Evolutionary conservation across 1,139 yeast genomes (phyloP).

Genomic region (Wickerhamiella pararugosa): DNA sequence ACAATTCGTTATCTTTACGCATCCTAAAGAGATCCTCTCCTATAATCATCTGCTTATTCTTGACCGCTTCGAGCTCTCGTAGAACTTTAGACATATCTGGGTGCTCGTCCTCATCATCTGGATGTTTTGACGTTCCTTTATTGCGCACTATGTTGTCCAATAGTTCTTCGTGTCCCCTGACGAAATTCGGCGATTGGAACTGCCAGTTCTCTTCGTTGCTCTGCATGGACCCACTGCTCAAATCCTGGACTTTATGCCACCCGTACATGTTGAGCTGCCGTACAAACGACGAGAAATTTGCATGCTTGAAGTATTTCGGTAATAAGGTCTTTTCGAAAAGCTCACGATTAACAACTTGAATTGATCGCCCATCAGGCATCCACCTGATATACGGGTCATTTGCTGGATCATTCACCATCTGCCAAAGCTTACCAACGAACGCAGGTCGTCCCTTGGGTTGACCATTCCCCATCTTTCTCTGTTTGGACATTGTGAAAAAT

Average conservation of each 20-base stretch:
- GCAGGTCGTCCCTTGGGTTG: conserved; percentile 41
- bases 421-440: conserved; percentile 85
- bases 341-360: conserved; percentile 74
- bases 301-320: conserved; percentile 87
- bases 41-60: conserved; percentile 62
- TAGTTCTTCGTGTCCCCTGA: conserved; percentile 54
- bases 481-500: conserved; percentile 2
- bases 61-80: conserved; percentile 61
- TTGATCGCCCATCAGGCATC: conserved; percentile 74
- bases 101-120: conserved; percentile 33
- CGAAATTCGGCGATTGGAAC: conserved; percentile 69
- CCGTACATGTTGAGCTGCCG: conserved; percentile 96
- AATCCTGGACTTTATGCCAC: conserved; percentile 88
- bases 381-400: conserved; percentile 65
- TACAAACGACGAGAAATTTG: conserved; percentile 87
- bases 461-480: conserved; percentile 23
- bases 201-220: conserved; percentile 52
- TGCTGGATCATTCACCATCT: conserved; percentile 72
- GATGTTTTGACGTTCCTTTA: conserved; percentile 28
- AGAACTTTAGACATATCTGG: conserved; percentile 43
- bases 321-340: conserved; percentile 69
- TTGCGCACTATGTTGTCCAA: conserved; percentile 54
- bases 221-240: conserved; percentile 48
- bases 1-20: conserved; percentile 70
- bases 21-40: conserved; percentile 73